These are phyloP conservation scores for Ploettnerulaceae sp. DNA, from an alignment of 2,329 filamentous ascomycete genomes.

Conservation along the genomic window DNA sequence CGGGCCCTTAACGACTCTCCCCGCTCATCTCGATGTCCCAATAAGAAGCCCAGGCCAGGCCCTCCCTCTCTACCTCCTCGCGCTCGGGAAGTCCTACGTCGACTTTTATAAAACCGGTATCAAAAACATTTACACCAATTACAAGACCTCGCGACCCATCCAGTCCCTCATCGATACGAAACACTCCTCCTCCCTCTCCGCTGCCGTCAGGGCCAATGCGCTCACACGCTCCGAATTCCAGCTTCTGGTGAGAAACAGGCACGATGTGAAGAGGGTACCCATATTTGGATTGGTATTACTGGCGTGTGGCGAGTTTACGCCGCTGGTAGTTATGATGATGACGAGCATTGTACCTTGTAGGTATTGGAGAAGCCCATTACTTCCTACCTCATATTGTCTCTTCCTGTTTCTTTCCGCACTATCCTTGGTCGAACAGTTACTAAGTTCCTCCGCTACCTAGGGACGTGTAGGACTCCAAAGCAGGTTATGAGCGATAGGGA, in stretches of 20 bases:
- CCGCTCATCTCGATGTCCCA: conserved; percentile 63
- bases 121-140: conserved; percentile 67
- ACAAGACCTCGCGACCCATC: conserved; percentile 40
- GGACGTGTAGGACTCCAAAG: conserved; percentile 74
- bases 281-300: conserved; percentile 71
- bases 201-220: conserved; percentile 32
- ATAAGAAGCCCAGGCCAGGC: conserved; percentile 43
- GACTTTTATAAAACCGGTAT: conserved; percentile 85
- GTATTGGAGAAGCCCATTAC: too few relatives aligned
- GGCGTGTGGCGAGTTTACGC: conserved; percentile 81
- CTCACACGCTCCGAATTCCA: conserved; percentile 66
- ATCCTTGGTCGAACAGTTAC: too few relatives aligned
- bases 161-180: conserved; percentile 44
- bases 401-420: too few relatives aligned
- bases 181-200: conserved; percentile 34
- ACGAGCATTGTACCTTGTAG: conserved; percentile 68
- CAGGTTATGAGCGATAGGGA: conserved; percentile 60
- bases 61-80: conserved; percentile 32
- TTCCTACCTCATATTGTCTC: too few relatives aligned
- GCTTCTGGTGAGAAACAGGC: conserved; percentile 59
- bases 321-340: conserved; percentile 68
- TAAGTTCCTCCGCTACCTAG: too few relatives aligned
- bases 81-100: conserved; percentile 66
- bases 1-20: conserved; percentile 67
- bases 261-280: conserved; percentile 74